Base-by-base conservation (phyloP, 2,329 filamentous ascomycete species). In the Ceratocystis cubensis region DNA sequence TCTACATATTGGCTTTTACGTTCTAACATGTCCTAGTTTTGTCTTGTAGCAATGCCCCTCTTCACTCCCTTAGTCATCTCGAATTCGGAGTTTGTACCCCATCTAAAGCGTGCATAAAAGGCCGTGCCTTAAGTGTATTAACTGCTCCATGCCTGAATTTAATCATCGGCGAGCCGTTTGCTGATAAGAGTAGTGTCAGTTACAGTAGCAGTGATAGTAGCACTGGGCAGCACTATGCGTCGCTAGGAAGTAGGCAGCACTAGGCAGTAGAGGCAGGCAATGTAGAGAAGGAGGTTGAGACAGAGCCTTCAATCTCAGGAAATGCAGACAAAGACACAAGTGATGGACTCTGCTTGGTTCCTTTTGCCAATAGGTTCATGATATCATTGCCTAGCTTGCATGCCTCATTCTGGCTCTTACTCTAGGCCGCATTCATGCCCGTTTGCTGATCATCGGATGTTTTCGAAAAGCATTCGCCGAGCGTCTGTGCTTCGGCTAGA, bases 371-470 rank as follows among this genome's bases (percentile, higher is more conserved):
- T 13, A 50, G 5, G 15, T n/a, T 22, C 46, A 50, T 59, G 28
- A 57, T 57, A 59, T 59, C 28, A 20, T 37, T n/a, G 53, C 10
- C 48, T 7, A 25, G 25, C 6, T 30, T 57, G 15, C 53, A 15
- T 57, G 53, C 53, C 53, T 57, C 13, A 17, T 22, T 33, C 8
- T 33, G 53, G 15, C 53, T 59, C 53, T 30, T 30, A n/a, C 28
- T 17, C 4, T 3, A 33, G 53, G 33, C 28, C 28, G 15, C 15
- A 59, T 33, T 59, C 53, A 59, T 59, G 25, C 53, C 37, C 53
- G 53, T 17, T 33, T 59, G 53, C 53, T 25, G 53, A 59, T 59
- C 53, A 37, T 59, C 28, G 53, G 28, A 15, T 59, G 53, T 59
- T 59, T 59, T 59, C 28, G n/a, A 17, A 33, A 20, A 17, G 28